Base-by-base conservation (phyloP, 768 basidiomycete species). In the Termitomyces eurrhizus region DNA sequence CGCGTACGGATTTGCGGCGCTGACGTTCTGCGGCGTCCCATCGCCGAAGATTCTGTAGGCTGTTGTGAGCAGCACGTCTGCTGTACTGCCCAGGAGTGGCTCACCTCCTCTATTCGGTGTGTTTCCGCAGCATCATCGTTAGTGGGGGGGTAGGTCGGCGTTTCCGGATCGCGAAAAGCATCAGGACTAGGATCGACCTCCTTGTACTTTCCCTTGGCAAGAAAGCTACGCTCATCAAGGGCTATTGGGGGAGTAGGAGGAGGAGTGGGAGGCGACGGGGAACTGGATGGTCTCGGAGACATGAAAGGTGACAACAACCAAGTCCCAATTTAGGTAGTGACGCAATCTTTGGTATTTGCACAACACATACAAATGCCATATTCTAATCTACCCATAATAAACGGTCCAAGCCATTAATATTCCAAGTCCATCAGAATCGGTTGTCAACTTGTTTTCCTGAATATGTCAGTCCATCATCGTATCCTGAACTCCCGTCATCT, bases 1-100 rank as follows among this genome's bases (percentile, higher is more conserved):
- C 87, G 58, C 92, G 81, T 3, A 83, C 86, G 39, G 82, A 80
- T 73, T 87, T 92, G 75, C 92, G 83, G 60, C 89, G 82, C 65
- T 85, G 86, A 21, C 88, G 81, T 68, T 93, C 92, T 44, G 84
- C 84, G 50, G 84, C 75, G 66, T 93, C 92, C 92, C 91, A 93
- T 46, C 82, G 81, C 64, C 81, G 79, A 32, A 94, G 78, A 61
- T 84, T 93, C 92, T 93, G 71, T 56, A 41, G 60, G 29, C 39
- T 56, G 55, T 42, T 55, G 56, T 60, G 59, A 61, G 45, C 24
- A 58, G 45, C 21, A 42, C 46, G 64, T 44, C 58, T 49, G 37
- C 36, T 45, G 59, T 46, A 32, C 36, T 12, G 13, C 4, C 13
- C 49, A 50, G 56, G 57, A 21, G 44, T 36, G 61, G 67, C 69